Conservation (phyloP, 2,329 filamentous ascomycete species). For the Endothia cerciana region DNA sequence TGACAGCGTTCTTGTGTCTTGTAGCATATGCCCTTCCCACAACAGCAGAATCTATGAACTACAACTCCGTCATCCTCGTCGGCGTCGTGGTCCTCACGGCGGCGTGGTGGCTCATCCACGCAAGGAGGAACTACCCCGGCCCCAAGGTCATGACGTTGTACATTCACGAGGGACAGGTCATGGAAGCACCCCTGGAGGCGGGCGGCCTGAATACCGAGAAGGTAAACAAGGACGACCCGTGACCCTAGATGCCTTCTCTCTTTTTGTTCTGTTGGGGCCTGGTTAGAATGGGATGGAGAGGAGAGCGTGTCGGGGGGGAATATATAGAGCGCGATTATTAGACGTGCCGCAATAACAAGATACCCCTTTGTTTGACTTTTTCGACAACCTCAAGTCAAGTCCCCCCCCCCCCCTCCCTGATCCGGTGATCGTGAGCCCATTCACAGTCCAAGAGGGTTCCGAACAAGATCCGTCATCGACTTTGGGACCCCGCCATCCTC, state of each 20-base stretch:
- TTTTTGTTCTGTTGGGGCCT: too few relatives aligned
- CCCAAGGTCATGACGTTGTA: slow-evolving; percentile 54
- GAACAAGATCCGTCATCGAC: background rate
- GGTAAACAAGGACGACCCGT: background rate
- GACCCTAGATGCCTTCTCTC: too few relatives aligned
- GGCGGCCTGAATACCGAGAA: slow-evolving; percentile 23
- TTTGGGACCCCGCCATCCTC: too few relatives aligned
- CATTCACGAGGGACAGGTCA: slow-evolving; percentile 37
- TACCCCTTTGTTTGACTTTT: background rate
- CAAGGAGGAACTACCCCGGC: slow-evolving; percentile 51
- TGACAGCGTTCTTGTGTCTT: slow-evolving; percentile 8
- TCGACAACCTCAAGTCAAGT: background rate
- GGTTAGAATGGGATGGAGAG: background rate
- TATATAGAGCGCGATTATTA: background rate
- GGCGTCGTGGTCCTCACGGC: slow-evolving; percentile 51
- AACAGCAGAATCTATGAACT: slow-evolving; percentile 51
- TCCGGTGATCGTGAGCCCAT: background rate
- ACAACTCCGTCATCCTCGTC: slow-evolving; percentile 58
- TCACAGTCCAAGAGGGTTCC: background rate
- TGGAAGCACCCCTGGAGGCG: slow-evolving; percentile 21
- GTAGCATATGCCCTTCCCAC: slow-evolving; percentile 48
- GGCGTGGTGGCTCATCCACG: slow-evolving; percentile 56
- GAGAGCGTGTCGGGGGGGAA: background rate
- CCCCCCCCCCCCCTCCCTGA: background rate
- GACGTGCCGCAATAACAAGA: background rate